Percentiles rank a stretch among this genome's conserved stretches.
phyloP scores from a whole-genome alignment of 2,329 filamentous ascomycete genomes.

The Verticillium klebahnii region DNA sequence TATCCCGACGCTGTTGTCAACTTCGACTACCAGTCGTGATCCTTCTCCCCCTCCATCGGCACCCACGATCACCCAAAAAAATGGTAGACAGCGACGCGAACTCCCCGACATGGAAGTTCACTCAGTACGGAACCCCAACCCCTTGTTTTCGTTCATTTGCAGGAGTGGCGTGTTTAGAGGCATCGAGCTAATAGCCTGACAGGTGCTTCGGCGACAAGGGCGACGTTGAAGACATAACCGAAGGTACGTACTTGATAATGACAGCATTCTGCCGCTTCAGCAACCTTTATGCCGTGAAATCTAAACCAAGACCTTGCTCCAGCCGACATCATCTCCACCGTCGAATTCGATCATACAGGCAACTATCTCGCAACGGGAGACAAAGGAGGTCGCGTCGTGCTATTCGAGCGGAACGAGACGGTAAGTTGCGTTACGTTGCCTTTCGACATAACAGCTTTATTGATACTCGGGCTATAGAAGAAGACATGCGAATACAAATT shows the following conservation, averaged over 20 bases:
- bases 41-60: neutral
- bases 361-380: constrained; percentile 89
- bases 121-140: constrained; percentile 64
- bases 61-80: constrained; percentile 37
- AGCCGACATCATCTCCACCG: constrained; percentile 90
- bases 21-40: neutral
- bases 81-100: constrained; percentile 96
- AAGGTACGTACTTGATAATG: constrained; percentile 53
- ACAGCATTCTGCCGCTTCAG: neutral
- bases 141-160: constrained; percentile 8
- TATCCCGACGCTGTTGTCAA: neutral
- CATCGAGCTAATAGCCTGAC: constrained; percentile 8
- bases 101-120: constrained; percentile 99
- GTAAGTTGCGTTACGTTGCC: constrained; percentile 45
- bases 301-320: neutral
- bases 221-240: constrained; percentile 97
- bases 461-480: constrained; percentile 57
- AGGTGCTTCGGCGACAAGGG: constrained; percentile 99
- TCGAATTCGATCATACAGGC: constrained; percentile 86
- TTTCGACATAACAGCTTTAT: neutral
- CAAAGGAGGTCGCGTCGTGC: constrained; percentile 78
- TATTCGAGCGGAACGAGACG: constrained; percentile 93
- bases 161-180: neutral
- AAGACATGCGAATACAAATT: constrained; percentile 99
- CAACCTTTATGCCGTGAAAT: neutral